Base-by-base conservation (phyloP, 2,329 filamentous ascomycete genomes). In the Beauveria scarabaeidicola region DNA sequence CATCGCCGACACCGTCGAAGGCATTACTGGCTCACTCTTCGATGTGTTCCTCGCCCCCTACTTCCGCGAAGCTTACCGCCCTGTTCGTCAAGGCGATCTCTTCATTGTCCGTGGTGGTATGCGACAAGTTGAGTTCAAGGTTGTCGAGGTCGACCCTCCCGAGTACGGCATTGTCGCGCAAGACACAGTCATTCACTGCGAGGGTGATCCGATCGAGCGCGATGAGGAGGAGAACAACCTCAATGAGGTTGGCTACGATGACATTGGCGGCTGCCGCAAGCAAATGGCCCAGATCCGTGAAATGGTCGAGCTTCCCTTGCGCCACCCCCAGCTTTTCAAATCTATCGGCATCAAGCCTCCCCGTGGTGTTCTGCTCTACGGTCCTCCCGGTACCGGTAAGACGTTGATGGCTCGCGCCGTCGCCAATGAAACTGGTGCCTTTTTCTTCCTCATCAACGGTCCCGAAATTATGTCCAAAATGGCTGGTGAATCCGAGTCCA, bases 401-500 rank as follows among this genome's bases (percentile, higher is more conserved):
- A 99, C 94, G 41, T 80, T 99, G 67, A 97, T 97, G 94, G 94
- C 94, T 71, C 90, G 94, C 76, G 94, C 94, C 64, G 94, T 99
- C 60, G 94, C 94, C 77, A 97, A 97, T 78, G 94, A 97, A 82
- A 97, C 94, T 38, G 94, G 94, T 69, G 93, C 93, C 52, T 97
- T 97, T 81, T 99, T 99, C 81, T 97, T 99, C 86, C 79, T 97
- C 64, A 97, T 99, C 84, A 97, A 97, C 77, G 93, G 94, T 65
- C 94, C 94, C 56, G 94, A 97, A 75, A 97, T 99, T 80, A 97
- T 99, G 94, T 97, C 93, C 61, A 97, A 97, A 85, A 97, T 97
- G 94, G 94, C 94, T 62, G 94, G 94, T 84, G 94, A 99, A 77
- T 97, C 94, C 61, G 94, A 97, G 76, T 97, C 93, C 62, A 97